These are phyloP conservation scores for Solanum okadae DNA, from an alignment of 257 asterid species.

Conservation along the genomic window DNA sequence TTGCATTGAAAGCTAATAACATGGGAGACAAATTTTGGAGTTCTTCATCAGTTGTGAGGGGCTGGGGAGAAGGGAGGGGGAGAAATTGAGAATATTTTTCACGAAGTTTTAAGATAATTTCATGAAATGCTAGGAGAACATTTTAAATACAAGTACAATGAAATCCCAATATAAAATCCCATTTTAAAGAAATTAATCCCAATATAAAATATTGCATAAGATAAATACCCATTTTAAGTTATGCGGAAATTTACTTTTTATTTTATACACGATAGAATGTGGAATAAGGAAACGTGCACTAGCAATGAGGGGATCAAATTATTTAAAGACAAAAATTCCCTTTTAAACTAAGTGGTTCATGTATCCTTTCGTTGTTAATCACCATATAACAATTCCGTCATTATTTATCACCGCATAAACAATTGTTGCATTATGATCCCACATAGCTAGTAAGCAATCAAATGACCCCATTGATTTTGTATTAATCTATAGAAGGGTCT, in stretches of 20 bases:
- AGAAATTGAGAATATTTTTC: background rate
- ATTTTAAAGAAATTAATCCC: background rate
- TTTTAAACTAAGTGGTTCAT: background rate
- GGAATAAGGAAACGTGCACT: background rate
- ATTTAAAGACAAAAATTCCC: background rate
- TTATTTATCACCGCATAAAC: background rate
- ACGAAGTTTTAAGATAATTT: background rate
- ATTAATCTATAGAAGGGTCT: background rate
- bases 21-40: background rate
- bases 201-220: background rate
- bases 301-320: background rate
- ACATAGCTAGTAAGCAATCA: background rate
- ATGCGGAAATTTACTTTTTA: background rate
- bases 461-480: background rate
- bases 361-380: background rate
- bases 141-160: background rate
- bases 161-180: background rate
- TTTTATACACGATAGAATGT: background rate
- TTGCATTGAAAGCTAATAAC: background rate
- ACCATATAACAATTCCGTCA: background rate
- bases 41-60: background rate
- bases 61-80: background rate
- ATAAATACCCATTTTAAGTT: background rate
- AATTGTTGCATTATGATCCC: background rate
- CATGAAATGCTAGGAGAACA: background rate